Base-by-base conservation (phyloP, 2,329 filamentous ascomycete species). In the Gnomoniopsis sp. region DNA sequence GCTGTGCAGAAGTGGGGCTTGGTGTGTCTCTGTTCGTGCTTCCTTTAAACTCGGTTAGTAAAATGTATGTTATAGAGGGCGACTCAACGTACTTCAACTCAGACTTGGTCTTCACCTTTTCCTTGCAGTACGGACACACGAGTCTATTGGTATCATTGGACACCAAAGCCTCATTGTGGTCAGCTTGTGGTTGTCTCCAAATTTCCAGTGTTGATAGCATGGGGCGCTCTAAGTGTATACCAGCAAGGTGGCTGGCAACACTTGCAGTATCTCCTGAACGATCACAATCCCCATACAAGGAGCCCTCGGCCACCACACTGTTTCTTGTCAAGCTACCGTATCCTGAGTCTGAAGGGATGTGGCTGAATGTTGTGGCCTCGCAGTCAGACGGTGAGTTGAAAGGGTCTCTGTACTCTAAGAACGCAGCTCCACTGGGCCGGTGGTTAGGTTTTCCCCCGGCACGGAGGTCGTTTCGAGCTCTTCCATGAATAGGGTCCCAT, bases 1-100 rank as follows among this genome's bases (percentile, higher is more conserved):
- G 83, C 72, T 3, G 78, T 67, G 68, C 92, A 96, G 59, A 74
- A 80, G 69, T 81, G 85, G 0, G 86, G 84, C 64, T 88, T 92
- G 1, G 74, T 77, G 70, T 96, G 91, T 51, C 87, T 86, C 21
- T 87, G 79, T 49, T 78, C 72, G 66, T 96, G 91, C 71, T 96
- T 96, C 60, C 91, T 96, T n/a, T 61, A 15, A 30, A 69, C 68
- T 62, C 44, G 41, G 12, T 46, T 12, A 34, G 23, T 14, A 22
- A 3, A 36, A 3, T 14, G 30, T 33, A 44, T 38, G 14, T 21
- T 34, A 17, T 15, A 12, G 3, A 6, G 3, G 12, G 48, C 38
- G 44, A 22, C 7, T 41, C 33, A 3, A 67, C 77, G 60, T 74
- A 86, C 83, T 79, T 85, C 53, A 83, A 66, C 65, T 85, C 82